Evolutionary conservation across 1,139 yeast species (phyloP).

Genomic region (Yamadazyma aaseri): DNA sequence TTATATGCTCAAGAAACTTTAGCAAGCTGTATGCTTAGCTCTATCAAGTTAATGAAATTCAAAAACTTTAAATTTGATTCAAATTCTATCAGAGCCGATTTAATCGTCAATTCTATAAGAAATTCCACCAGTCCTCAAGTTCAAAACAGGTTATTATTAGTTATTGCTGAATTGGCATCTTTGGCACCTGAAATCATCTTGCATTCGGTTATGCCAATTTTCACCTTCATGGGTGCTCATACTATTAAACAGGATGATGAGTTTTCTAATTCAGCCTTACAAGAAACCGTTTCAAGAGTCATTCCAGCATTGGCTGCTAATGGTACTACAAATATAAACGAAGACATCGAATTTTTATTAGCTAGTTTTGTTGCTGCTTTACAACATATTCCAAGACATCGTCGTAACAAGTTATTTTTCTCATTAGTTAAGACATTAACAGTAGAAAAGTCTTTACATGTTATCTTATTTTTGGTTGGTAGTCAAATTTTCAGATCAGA

Average conservation of each 20-base stretch:
- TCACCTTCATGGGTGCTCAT: constrained; percentile 98
- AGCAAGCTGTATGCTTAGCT: constrained; percentile 79
- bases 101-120: constrained; percentile 86
- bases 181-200: constrained; percentile 88
- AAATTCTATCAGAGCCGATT: constrained; percentile 80
- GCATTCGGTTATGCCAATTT: constrained; percentile 98
- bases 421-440: constrained; percentile 79
- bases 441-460: constrained; percentile 63
- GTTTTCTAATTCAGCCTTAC: constrained; percentile 87
- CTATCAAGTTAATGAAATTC: constrained; percentile 54
- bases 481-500: constrained; percentile 65
- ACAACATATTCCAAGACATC: constrained; percentile 93
- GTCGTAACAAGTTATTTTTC: constrained; percentile 81
- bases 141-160: constrained; percentile 81
- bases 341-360: constrained; percentile 68
- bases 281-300: constrained; percentile 85
- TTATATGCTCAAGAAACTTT: constrained; percentile 87
- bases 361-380: constrained; percentile 92
- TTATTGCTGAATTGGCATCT: constrained; percentile 83
- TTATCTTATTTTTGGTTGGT: constrained; percentile 75
- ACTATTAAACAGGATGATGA: constrained; percentile 96
- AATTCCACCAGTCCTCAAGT: constrained; percentile 91
- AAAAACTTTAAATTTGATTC: constrained; percentile 48
- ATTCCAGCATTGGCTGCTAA: constrained; percentile 84
- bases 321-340: constrained; percentile 27